Percentiles rank a stretch among this genome's conserved stretches.
Conservation (phyloP, 2,329 filamentous ascomycete species). For the Colletotrichum truncatum region DNA sequence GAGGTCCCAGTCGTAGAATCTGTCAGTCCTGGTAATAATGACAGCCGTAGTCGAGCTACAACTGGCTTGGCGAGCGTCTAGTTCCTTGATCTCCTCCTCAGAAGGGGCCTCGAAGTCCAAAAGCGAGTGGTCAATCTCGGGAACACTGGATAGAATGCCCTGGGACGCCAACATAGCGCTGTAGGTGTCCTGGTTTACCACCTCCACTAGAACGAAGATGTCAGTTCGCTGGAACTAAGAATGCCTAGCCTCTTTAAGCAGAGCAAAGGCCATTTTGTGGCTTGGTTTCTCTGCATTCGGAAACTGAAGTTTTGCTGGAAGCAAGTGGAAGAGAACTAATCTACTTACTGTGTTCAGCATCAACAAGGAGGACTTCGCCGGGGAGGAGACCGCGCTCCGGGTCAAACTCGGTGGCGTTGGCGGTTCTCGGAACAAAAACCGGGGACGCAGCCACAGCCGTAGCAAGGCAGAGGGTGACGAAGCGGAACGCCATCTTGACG, state of each 20-base stretch:
- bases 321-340: not conserved
- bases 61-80: slow-evolving; percentile 1
- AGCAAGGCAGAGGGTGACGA: slow-evolving; percentile 13
- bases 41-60: slow-evolving; percentile 1
- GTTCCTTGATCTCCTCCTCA: not conserved
- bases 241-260: not conserved
- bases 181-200: not conserved
- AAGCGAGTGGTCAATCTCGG: slow-evolving; percentile 4
- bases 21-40: not conserved
- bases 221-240: not conserved
- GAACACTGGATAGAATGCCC: not conserved
- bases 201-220: slow-evolving; percentile 8
- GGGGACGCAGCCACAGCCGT: not conserved
- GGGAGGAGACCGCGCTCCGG: not conserved
- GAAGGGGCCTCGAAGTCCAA: not conserved
- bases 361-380: slow-evolving; percentile 13
- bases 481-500: slow-evolving; percentile 4
- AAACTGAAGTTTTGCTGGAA: not conserved
- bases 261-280: not conserved
- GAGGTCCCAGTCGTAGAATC: slow-evolving; percentile 17
- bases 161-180: not conserved
- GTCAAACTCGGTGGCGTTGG: slow-evolving; percentile 7
- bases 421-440: not conserved
- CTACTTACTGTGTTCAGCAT: slow-evolving; percentile 10
- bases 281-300: not conserved